Evolutionary conservation across 2,329 filamentous ascomycete species (phyloP), one percentile per base, ranked within the genome.

Genomic region (Aspergillus glaucus): DNA sequence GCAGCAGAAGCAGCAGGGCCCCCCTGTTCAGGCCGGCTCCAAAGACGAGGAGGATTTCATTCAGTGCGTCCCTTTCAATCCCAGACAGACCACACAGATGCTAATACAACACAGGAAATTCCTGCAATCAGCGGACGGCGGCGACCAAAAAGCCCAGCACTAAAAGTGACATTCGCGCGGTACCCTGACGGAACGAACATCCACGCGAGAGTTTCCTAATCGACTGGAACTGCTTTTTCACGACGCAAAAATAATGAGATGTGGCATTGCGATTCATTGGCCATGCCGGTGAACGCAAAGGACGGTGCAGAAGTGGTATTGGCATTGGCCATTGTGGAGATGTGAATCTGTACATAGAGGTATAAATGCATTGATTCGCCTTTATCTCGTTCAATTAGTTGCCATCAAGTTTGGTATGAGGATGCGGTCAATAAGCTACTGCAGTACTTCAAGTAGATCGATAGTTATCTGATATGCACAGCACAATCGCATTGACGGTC

Each of bases 11-110:
- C 60, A 68, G 56, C 64, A 72, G 53, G 70, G 70, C 51, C 82
- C 82, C 48, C 78, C 81, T 39, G 81, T 84, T 70, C 80, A 82
- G 63, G 81, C 82, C 46, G 73, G 74, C 62, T 84, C 79, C 73
- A 82, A 82, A 70, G 81, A 84, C 59, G 82, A 85, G 73, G 82
- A 84, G 73, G 77, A 77, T 62, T 85, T 85, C 68, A 81, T 85
- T 64, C 79, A 83, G 82, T 85, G 79, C 55, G 78, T 74, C 44
- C 26, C 32, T 28, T 2, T 44, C 6, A 26, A 7, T n/a, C 15
- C 22, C 26, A 5, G 22, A n/a, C 44, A 48, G 21, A 49, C 28
- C n/a, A 6, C 17, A 43, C 3, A 8, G 6, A 21, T 42, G 17
- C 40, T 42, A 42, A 21, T 19, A 4, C 14, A 19, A 12, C 32